These are phyloP conservation scores for Acanthamoeba royreba DNA, from an alignment of 208 protist species.

Conservation along the genomic window DNA sequence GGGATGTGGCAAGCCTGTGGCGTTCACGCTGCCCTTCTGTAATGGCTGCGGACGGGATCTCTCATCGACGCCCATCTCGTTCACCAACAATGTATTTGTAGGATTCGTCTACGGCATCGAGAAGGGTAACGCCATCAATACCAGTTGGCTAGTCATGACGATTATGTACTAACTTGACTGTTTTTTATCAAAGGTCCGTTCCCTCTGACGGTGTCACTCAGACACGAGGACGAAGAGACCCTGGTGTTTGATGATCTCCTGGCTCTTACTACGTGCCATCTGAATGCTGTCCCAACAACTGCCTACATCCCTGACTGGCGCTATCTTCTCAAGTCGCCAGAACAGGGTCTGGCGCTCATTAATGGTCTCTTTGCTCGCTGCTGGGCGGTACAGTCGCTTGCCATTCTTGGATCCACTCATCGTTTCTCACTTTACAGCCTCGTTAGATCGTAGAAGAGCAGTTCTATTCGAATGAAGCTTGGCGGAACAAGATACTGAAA, in stretches of 20 bases:
- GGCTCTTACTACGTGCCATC: constrained; percentile 74
- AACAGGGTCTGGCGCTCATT: constrained; percentile 23
- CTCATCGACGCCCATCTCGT: constrained; percentile 45
- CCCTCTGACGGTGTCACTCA: constrained; percentile 73
- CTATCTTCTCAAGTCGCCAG: constrained; percentile 71
- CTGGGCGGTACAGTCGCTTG: neutral
- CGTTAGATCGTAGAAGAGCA: constrained; percentile 35
- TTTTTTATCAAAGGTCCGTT: neutral
- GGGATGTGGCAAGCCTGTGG: constrained; percentile 76
- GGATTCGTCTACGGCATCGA: constrained; percentile 77
- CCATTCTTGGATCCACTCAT: neutral
- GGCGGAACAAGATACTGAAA: constrained; percentile 31
- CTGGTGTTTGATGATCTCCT: constrained; percentile 81
- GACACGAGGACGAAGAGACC: constrained; percentile 53
- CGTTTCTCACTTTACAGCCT: too few relatives aligned
- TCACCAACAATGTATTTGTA: constrained; percentile 78
- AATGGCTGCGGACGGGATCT: constrained; percentile 72
- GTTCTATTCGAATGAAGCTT: constrained; percentile 35
- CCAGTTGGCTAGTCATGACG: too few relatives aligned
- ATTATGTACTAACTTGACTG: neutral
- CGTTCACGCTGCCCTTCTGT: constrained; percentile 72
- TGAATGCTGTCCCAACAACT: constrained; percentile 73
- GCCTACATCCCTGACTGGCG: constrained; percentile 76
- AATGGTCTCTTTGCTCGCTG: neutral
- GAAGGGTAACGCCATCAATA: constrained; percentile 45